Evolutionary conservation across 2,329 filamentous ascomycete genomes (phyloP).

Genomic region (Cordyceps javanica): DNA sequence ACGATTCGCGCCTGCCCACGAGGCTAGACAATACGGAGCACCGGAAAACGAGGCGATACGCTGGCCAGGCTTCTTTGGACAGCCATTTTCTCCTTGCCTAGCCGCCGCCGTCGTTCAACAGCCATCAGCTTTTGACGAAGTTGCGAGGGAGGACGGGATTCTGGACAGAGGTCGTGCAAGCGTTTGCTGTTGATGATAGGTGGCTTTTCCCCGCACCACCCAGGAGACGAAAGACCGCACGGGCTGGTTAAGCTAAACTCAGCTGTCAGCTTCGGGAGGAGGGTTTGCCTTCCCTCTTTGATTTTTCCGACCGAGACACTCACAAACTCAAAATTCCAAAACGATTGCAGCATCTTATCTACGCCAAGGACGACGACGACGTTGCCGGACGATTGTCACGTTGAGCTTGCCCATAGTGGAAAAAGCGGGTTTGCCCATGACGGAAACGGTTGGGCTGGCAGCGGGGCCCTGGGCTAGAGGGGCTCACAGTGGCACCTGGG

Average conservation of each 20-base stretch:
- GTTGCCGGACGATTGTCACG: neutral
- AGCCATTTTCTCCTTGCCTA: neutral
- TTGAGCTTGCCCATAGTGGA: neutral
- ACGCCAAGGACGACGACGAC: neutral
- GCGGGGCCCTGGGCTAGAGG: neutral
- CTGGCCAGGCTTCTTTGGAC: neutral
- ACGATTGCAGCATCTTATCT: too few relatives aligned
- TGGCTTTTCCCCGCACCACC: neutral
- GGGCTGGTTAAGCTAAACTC: too few relatives aligned
- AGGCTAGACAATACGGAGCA: neutral
- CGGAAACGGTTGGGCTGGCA: slow-evolving; percentile 4
- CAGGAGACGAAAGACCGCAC: neutral
- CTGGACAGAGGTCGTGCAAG: neutral
- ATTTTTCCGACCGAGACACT: too few relatives aligned
- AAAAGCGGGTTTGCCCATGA: slow-evolving; percentile 1
- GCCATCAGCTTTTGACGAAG: neutral
- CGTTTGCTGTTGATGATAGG: neutral
- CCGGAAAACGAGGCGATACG: neutral
- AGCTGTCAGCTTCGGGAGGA: too few relatives aligned
- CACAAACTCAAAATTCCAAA: neutral
- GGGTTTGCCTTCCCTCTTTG: neutral
- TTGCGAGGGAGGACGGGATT: neutral
- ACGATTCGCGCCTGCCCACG: neutral
- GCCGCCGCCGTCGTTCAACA: neutral
- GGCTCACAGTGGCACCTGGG: neutral